These are phyloP conservation scores for Lipomyces lipofer DNA, from an alignment of 805 yeast species.

Conservation along the genomic window DNA sequence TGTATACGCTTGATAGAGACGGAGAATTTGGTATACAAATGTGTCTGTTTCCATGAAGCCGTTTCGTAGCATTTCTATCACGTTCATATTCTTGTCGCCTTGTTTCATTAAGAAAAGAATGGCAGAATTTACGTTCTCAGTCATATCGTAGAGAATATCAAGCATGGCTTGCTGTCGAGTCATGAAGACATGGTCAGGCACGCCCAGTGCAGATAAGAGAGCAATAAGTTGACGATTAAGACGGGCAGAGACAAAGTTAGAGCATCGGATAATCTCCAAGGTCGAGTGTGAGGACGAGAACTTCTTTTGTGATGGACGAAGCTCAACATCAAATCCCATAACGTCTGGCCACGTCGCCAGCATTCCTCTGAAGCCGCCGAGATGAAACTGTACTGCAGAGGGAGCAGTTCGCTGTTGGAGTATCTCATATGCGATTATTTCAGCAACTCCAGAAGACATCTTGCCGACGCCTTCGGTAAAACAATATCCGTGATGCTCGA, in stretches of 20 bases:
- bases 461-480: constrained; percentile 21
- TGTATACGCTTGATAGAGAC: background rate
- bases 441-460: constrained; percentile 13
- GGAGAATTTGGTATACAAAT: constrained; percentile 1
- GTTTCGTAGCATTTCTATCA: background rate
- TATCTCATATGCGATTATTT: constrained; percentile 6
- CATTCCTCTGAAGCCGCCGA: constrained; percentile 18
- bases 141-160: background rate
- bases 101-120: background rate
- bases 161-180: constrained; percentile 1
- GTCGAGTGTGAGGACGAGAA: constrained; percentile 4
- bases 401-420: constrained; percentile 6
- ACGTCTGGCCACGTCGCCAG: constrained; percentile 6
- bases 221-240: constrained; percentile 16
- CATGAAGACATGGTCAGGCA: constrained; percentile 4
- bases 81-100: background rate
- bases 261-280: constrained; percentile 5
- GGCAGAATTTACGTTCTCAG: background rate
- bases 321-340: constrained; percentile 7
- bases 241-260: background rate
- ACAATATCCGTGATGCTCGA: background rate
- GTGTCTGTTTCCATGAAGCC: constrained; percentile 6
- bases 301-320: constrained; percentile 9
- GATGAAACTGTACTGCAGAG: constrained; percentile 12
- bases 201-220: constrained; percentile 11